Percentiles rank a stretch among this genome's conserved stretches.
Evolutionary conservation across 1,284 basidiomycete species (phyloP).

Genomic region (Sutorius eximius): DNA sequence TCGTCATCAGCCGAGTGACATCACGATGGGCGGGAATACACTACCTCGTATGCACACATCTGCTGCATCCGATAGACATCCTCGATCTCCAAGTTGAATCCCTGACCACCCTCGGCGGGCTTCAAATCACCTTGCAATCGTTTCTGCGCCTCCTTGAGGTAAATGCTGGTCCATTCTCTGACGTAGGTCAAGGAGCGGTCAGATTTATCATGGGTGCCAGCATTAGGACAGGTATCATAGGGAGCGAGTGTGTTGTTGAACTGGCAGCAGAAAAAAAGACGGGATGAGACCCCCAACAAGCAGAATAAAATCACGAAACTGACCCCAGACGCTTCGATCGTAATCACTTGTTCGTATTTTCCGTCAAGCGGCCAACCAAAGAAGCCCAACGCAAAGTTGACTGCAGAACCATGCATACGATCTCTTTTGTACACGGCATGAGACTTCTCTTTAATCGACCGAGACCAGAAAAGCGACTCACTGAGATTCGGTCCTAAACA

Average conservation of each 20-base stretch:
- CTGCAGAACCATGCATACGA: constrained; percentile 79
- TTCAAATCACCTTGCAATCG: constrained; percentile 54
- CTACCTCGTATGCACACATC: constrained; percentile 82
- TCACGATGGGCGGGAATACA: constrained; percentile 2
- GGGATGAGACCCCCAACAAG: not conserved
- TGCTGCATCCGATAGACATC: constrained; percentile 77
- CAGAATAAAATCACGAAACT: constrained; percentile 20
- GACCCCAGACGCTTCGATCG: constrained; percentile 68
- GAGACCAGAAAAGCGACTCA: constrained; percentile 36
- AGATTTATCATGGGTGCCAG: constrained; percentile 46
- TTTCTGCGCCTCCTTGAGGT: constrained; percentile 64
- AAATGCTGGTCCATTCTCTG: constrained; percentile 65
- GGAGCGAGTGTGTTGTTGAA: constrained; percentile 35
- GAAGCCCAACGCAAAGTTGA: constrained; percentile 86
- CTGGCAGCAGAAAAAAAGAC: constrained; percentile 4
- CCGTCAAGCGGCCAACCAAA: constrained; percentile 80
- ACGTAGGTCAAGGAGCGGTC: constrained; percentile 60
- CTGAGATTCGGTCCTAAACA: constrained; percentile 88
- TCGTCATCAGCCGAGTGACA: not conserved
- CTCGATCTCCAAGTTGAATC: constrained; percentile 66
- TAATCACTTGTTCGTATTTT: constrained; percentile 81
- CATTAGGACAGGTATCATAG: constrained; percentile 51
- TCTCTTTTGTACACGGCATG: constrained; percentile 45
- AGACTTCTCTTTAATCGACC: not conserved
- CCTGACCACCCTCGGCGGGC: constrained; percentile 48